Evolutionary conservation across 495 filamentous ascomycete genomes (phyloP).

Genomic region (Tuber calosporum): DNA sequence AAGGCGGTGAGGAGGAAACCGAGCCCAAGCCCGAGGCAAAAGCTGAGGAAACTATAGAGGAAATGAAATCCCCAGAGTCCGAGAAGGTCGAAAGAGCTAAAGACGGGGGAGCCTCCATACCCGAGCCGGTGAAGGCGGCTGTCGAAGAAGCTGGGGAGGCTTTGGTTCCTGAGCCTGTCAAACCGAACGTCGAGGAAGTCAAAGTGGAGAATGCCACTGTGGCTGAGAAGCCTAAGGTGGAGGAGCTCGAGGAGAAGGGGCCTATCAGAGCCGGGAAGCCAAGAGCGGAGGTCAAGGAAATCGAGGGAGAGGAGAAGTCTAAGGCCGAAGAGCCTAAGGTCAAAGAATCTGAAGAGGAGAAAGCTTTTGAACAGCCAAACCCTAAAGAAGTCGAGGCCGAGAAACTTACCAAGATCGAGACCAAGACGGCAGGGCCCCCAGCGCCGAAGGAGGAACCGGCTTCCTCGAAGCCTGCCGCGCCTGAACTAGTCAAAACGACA

Average conservation of each 20-base stretch:
- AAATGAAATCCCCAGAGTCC: neutral
- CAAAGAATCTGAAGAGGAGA: neutral
- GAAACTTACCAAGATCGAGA: neutral
- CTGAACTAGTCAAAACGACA: neutral
- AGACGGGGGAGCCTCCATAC: constrained; percentile 5
- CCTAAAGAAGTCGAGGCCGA: constrained; percentile 3
- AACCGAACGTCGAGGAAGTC: constrained; percentile 6
- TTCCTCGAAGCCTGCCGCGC: neutral
- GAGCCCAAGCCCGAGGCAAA: constrained; percentile 14
- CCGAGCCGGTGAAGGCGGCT: constrained; percentile 20
- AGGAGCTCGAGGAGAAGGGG: constrained; percentile 29
- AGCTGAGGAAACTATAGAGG: constrained; percentile 1
- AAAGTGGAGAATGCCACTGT: neutral
- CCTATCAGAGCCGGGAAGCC: constrained; percentile 43
- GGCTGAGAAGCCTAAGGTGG: neutral
- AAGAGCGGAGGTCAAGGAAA: constrained; percentile 37
- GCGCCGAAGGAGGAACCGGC: neutral
- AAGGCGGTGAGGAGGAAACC: constrained; percentile 1
- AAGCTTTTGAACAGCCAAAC: neutral
- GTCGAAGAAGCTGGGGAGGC: constrained; percentile 31
- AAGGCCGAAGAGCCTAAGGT: neutral
- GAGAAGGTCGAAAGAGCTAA: constrained; percentile 6
- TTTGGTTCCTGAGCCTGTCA: constrained; percentile 6
- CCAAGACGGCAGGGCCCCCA: neutral
- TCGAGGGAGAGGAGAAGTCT: constrained; percentile 36